Base-by-base conservation (phyloP, 2,329 filamentous ascomycete genomes). In the Aspergillus fumigatiaffinis region DNA sequence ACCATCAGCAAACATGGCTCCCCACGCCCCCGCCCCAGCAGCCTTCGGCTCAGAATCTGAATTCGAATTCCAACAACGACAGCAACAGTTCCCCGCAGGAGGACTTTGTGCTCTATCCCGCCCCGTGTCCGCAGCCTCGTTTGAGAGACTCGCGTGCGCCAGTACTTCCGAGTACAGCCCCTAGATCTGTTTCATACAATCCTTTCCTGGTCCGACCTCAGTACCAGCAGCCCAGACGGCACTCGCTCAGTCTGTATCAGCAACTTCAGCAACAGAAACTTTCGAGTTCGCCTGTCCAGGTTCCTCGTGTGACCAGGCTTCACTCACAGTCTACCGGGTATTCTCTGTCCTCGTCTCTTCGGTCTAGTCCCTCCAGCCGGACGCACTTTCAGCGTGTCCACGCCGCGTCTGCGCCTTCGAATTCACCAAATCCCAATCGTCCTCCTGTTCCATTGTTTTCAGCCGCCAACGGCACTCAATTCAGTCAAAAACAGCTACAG, bases 1-100 rank as follows among this genome's bases (percentile, higher is more conserved):
- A 72, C 66, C 69, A 69, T 63, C 75, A 76, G 74, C 71, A 76
- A 77, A 25, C 68, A 79, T 79, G 77, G 77, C 77, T 73, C 73
- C 70, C 76, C 69, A 68, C 75, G 71, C 74, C 74, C 71, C 76
- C 73, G 66, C 70, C 68, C 55, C 63, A 66, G 63, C 74, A 75
- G 76, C 76, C 76, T 63, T 68, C 66, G 75, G 74, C 75, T 73
- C 67, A 70, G 64, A 66, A 66, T 68, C 61, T 63, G 66, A 71
- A 66, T 63, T 58, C 55, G 55, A 66, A 62, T 55, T 63, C 53
- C 57, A 68, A 59, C 66, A 62, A 49, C 62, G 66, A 60, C 70
- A 67, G 55, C 63, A 68, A 63, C 71, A 70, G 63, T 67, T 65
- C 63, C 54, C 63, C 66, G 52, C 68, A 64, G 53, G 70, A 74